Base-by-base conservation (phyloP, 331 rosid species). In the Spiraea crenata region DNA sequence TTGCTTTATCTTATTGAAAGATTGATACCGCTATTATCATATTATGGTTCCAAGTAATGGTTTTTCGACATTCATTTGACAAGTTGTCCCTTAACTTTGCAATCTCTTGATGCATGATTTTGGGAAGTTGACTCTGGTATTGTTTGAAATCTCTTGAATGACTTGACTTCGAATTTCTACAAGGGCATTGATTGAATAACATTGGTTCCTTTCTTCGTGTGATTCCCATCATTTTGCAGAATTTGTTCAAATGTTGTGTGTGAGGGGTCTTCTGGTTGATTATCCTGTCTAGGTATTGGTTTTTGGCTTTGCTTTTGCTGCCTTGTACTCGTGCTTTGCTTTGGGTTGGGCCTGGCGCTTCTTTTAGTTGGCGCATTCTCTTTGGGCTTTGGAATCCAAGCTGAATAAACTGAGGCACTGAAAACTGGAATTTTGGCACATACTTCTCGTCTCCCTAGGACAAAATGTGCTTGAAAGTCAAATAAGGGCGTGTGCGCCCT, bases 1-100 rank as follows among this genome's bases (percentile, higher is more conserved):
- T 59, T 7, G 20, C 49, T 40, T 48, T 62, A 0, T 44, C 54
- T 44, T 63, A 65, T 55, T 63, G 66, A 58, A 74, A 65, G 74
- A 72, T 51, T 45, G 54, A 59, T 72, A 20, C 9, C 64, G 59
- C 52, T 49, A 63, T 50, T 50, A 50, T 55, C 54, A 14, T 35
- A 65, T 50, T 10, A 54, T 77, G 63, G 54, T 67, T 48, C 67
- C 31, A 48, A 59, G 12, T 20, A 46, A 25, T 25, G 31, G 31
- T 2, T 25, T 25, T 25, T 25, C 31, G 47, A 19, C 46, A 67
- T 67, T 38, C 72, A 38, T 57, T 67, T 49, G 41, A 48, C 25
- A 12, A 19, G 19, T 44, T 50, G 19, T 34, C 4, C 44, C 38
- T 19, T 38, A 1, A 9, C 7, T 52, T 34, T 52, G 62, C 39